phyloP scores from a whole-genome alignment of 352 stramenopile genomes.

The Globisporangium canariense region DNA sequence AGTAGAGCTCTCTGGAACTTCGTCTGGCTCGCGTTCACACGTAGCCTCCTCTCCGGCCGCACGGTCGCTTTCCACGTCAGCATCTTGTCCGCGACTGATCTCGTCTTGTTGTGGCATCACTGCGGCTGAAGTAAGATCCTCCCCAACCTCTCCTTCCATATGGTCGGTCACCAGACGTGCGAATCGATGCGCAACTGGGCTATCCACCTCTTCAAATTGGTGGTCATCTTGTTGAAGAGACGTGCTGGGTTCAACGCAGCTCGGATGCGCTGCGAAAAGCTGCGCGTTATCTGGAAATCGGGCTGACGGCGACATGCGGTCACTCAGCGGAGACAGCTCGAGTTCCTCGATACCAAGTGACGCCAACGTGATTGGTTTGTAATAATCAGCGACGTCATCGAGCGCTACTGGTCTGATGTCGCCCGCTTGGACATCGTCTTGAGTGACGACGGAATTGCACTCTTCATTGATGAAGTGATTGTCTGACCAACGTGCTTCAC shows the following conservation, averaged over 20 bases:
- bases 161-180: not conserved
- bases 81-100: not conserved
- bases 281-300: not conserved
- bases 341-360: slow-evolving; percentile 46
- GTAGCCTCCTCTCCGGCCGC: not conserved
- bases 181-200: not conserved
- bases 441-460: not conserved
- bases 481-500: not conserved
- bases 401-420: not conserved
- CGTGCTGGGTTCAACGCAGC: not conserved
- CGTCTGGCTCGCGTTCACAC: not conserved
- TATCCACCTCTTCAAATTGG: not conserved
- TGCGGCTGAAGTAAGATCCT: not conserved
- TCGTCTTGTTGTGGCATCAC: not conserved
- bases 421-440: not conserved
- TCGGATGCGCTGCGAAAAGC: not conserved
- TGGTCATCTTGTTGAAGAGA: not conserved
- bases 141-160: not conserved
- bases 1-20: not conserved
- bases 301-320: not conserved
- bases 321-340: slow-evolving; percentile 32
- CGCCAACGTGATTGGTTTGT: slow-evolving; percentile 34
- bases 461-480: not conserved
- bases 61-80: not conserved
- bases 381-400: slow-evolving; percentile 16